Base-by-base conservation (phyloP, 1,284 basidiomycete species). In the Trichosporon inkin region DNA sequence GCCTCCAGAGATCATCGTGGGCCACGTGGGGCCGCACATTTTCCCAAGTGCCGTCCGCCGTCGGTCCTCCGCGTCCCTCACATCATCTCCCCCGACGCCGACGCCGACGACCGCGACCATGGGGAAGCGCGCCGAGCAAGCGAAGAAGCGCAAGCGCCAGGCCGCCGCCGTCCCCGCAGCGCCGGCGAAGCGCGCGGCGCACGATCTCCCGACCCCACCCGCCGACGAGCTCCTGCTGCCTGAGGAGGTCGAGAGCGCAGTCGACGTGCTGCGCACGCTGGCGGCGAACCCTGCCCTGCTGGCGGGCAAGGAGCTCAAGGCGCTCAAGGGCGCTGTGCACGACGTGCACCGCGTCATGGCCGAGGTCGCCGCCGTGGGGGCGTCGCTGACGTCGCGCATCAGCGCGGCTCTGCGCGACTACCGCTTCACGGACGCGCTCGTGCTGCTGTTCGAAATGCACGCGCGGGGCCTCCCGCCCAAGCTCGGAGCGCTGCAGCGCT, bases 401-500 rank as follows among this genome's bases (percentile, higher is more conserved):
- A 82, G 81, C 1, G 78, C 81, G 13, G 80, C 82, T 0, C 75
- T 83, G 14, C 70, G 78, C 14, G 79, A 81, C 62, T 79, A 80
- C 54, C 71, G 73, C 10, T 74, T 76, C 64, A 71, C 69, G 17
- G 77, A 82, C 62, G 82, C 83, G 5, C 79, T 84, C 20, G 80
- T 84, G 20, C 72, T 82, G 19, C 75, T 84, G n/a, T 80, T 81
- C 53, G 83, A 84, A 67, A 81, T 84, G 78, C 80, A 80, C 56
- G 79, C 82, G 38, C 80, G 82, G 10, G 71, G 76, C 10, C 74
- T 82, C 13, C 71, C 80, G 5, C 82, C 83, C 11, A 83, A 83
- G 65, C 80, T 84, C n/a, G 83, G 83, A 10, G 80, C 82, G 2
- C 71, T 84, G 8, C 83, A 84, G 66, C 77, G 83, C 20, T 84